Evolutionary conservation across 371 early-diverging fungal genomes (phyloP).

Genomic region (Mucor lusitanicus): DNA sequence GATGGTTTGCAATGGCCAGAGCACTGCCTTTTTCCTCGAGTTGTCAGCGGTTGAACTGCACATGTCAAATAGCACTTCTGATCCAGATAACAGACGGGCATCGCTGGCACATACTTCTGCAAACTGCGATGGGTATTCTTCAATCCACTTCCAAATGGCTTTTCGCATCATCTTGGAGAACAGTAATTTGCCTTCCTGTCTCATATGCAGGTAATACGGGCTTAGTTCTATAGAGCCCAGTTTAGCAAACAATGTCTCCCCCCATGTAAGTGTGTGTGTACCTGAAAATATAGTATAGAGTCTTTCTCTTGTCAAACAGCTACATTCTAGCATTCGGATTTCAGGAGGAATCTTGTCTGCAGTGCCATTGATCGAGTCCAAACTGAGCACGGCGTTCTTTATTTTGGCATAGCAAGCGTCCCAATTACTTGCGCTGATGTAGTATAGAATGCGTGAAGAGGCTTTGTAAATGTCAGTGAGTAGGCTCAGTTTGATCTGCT

Average conservation of each 20-base stretch:
- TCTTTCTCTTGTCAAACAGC: constrained; percentile 66
- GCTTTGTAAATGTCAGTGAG: constrained; percentile 62
- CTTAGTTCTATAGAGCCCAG: constrained; percentile 53
- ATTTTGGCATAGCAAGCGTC: constrained; percentile 72
- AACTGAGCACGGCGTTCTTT: constrained; percentile 51
- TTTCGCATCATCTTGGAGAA: constrained; percentile 71
- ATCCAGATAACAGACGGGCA: constrained; percentile 66
- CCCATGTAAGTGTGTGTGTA: constrained; percentile 16
- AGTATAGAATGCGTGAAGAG: constrained; percentile 78
- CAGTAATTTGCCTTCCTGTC: constrained; percentile 63
- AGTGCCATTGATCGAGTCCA: constrained; percentile 51
- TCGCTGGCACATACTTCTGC: constrained; percentile 61
- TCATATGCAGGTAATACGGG: constrained; percentile 63
- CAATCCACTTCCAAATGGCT: constrained; percentile 89
- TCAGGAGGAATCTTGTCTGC: constrained; percentile 59
- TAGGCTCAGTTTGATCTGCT: constrained; percentile 41
- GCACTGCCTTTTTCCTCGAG: constrained; percentile 60
- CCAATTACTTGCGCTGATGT: constrained; percentile 85
- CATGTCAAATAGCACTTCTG: constrained; percentile 77
- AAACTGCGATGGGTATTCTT: constrained; percentile 72
- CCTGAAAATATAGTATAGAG: constrained; percentile 70
- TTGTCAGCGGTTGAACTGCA: constrained; percentile 70
- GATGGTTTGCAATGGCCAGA: constrained; percentile 85
- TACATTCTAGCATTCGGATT: constrained; percentile 74
- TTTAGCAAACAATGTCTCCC: no score